Base-by-base conservation (phyloP, 352 stramenopile genomes). In the Phytophthora kernoviae region DNA sequence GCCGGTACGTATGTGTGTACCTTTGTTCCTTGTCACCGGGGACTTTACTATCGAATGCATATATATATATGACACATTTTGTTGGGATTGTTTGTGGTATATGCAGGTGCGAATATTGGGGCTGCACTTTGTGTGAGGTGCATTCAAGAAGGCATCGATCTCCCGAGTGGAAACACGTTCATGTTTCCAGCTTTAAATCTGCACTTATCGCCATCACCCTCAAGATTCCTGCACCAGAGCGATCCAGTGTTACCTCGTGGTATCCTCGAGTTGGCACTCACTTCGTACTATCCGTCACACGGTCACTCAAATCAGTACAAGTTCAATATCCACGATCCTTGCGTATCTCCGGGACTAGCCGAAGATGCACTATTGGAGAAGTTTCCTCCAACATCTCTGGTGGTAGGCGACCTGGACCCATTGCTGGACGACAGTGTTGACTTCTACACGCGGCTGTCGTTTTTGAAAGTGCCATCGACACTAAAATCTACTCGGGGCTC, bases 181-280 rank as follows among this genome's bases (percentile, higher is more conserved):
- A 93, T 93, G 76, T 96, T 96, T 57, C 90, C 88, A n/a, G 88
- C 89, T 26, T 78, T 97, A 9, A 96, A 96, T 47, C 67, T 96
- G 62, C 86, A 95, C 58, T 58, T 95, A 47, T 94, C 85, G 52
- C 87, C 89, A 7, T 96, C 87, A 20, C 89, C 89, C 18, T 96
- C 86, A 11, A 83, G 89, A 5, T 95, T 94, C 47, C 59, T 96
- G 36, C 89, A 96, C 68, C 84, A 96, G 52, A 95, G 84, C 47
- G 89, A 96, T 43, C 89, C 89, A 0, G 78, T 96, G 26, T 55
- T 96, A 8, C 89, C 89, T 18, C 84, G 86, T 8, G 73, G 85
- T 12, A 87, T 96, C 39, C 55, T 96, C 17, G 82, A 94, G 56
- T 59, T 93, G 27, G 77, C 87, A 32, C 74, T 94, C 24, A 94